Evolutionary conservation across 257 asterid species (phyloP).

Genomic region (Cordia subcordata): DNA sequence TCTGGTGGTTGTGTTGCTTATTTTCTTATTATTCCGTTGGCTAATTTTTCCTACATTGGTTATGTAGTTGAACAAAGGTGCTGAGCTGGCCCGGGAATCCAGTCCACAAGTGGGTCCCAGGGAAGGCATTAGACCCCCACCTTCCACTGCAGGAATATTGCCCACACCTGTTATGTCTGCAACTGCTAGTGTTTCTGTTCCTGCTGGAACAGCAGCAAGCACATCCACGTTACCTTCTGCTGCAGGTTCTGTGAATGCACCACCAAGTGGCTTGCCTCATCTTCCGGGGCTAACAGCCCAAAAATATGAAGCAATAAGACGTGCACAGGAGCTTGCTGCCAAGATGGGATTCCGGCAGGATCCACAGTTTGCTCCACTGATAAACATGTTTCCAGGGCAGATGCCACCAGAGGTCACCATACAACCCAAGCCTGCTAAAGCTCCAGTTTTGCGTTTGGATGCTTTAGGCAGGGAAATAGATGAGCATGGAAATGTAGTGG

Average conservation of each 20-base stretch:
- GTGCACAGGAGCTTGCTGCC: constrained; percentile 91
- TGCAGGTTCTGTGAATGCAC: constrained; percentile 25
- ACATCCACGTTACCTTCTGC: constrained; percentile 22
- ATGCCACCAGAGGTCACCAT: constrained; percentile 61
- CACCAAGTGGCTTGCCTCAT: constrained; percentile 65
- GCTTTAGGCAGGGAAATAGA: constrained; percentile 92
- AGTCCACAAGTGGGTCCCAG: constrained; percentile 39
- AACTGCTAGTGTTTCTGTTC: constrained; percentile 19
- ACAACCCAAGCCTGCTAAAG: constrained; percentile 88
- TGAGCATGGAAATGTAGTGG: constrained; percentile 86
- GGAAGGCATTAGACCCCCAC: constrained; percentile 27
- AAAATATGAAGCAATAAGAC: constrained; percentile 70
- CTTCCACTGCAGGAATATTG: constrained; percentile 33
- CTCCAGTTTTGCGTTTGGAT: constrained; percentile 93
- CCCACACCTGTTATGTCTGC: constrained; percentile 28
- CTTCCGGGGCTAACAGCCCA: constrained; percentile 69
- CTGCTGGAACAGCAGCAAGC: constrained; percentile 27
- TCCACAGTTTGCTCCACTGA: constrained; percentile 79
- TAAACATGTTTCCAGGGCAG: constrained; percentile 93
- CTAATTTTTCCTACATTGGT: constrained; percentile 5
- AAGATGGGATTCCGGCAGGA: constrained; percentile 93
- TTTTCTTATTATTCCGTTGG: constrained; percentile 5
- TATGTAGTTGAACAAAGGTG: constrained; percentile 60
- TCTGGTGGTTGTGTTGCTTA: background rate
- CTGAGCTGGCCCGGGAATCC: constrained; percentile 39